phyloP scores from a whole-genome alignment of 345 rosid genomes.

The Eucalyptus microcorys region DNA sequence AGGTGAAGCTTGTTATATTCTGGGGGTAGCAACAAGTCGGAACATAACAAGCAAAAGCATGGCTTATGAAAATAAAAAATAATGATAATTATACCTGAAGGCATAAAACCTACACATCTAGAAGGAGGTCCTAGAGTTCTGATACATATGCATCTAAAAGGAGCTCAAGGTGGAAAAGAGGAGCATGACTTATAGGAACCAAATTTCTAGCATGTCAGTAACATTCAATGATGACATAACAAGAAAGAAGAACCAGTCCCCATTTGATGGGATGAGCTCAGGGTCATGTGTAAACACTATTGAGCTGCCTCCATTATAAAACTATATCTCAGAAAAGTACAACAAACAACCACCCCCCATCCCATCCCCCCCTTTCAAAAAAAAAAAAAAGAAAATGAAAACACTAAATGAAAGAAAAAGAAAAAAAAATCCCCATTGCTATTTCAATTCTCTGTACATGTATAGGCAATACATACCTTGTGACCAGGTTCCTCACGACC shows the following conservation, averaged over 20 bases:
- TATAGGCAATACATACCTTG: constrained; percentile 38
- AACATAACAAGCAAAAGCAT: background rate
- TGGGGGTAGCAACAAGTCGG: background rate
- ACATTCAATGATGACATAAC: background rate
- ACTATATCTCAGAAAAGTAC: background rate
- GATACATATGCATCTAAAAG: background rate
- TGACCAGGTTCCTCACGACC: constrained; percentile 44
- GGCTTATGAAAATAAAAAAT: background rate
- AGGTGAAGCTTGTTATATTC: background rate
- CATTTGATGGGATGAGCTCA: background rate
- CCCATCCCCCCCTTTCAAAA: background rate
- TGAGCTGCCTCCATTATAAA: background rate
- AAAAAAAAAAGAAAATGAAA: background rate
- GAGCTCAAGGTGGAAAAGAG: background rate
- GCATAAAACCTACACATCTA: background rate
- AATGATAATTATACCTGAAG: background rate
- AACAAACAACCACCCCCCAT: background rate
- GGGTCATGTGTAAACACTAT: background rate
- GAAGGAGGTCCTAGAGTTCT: background rate
- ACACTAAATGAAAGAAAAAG: background rate
- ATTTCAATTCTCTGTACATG: background rate
- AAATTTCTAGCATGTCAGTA: background rate
- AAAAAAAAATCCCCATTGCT: background rate
- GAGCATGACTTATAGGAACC: background rate
- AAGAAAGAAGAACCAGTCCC: background rate